Evolutionary conservation across 2,329 filamentous ascomycete species (phyloP).

Genomic region (Leptographium flavum): DNA sequence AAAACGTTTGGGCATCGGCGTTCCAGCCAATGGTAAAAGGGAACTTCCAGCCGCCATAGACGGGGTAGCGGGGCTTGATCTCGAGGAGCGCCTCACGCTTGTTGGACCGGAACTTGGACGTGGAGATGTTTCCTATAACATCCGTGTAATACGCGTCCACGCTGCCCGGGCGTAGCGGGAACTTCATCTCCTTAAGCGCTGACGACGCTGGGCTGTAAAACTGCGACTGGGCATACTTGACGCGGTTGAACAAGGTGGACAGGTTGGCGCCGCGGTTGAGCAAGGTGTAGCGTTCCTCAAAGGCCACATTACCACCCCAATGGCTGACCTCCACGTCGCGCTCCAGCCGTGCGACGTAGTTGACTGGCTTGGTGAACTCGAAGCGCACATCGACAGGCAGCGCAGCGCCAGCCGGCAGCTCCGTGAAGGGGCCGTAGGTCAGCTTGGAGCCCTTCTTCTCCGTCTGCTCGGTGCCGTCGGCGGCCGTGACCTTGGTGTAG

Average conservation of each 20-base stretch:
- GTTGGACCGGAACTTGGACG: conserved; percentile 70
- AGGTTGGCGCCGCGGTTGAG: conserved; percentile 75
- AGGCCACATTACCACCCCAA: conserved; percentile 93
- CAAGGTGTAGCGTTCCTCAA: conserved; percentile 86
- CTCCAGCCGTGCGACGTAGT: conserved; percentile 64
- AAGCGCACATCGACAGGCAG: conserved; percentile 71
- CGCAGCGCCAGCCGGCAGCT: conserved; percentile 62
- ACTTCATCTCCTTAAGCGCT: conserved; percentile 68
- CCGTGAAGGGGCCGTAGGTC: conserved; percentile 76
- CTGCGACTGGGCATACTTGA: conserved; percentile 57
- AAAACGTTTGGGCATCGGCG: conserved; percentile 60
- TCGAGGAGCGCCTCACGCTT: conserved; percentile 71
- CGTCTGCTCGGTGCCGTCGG: conserved; percentile 49
- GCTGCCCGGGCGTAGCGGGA: conserved; percentile 67
- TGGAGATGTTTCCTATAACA: conserved; percentile 93
- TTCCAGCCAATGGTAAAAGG: conserved; percentile 97
- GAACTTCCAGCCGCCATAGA: conserved; percentile 97
- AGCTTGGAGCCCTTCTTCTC: conserved; percentile 74
- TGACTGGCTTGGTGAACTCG: conserved; percentile 87
- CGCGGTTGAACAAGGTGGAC: conserved; percentile 56
- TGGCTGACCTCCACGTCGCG: conserved; percentile 92
- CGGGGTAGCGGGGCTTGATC: conserved; percentile 84
- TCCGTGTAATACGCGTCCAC: conserved; percentile 89
- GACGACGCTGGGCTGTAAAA: conserved; percentile 66
- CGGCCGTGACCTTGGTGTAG: conserved; percentile 60